phyloP scores from a whole-genome alignment of 371 early-diverging fungal species.

The Umbelopsis sp. region DNA sequence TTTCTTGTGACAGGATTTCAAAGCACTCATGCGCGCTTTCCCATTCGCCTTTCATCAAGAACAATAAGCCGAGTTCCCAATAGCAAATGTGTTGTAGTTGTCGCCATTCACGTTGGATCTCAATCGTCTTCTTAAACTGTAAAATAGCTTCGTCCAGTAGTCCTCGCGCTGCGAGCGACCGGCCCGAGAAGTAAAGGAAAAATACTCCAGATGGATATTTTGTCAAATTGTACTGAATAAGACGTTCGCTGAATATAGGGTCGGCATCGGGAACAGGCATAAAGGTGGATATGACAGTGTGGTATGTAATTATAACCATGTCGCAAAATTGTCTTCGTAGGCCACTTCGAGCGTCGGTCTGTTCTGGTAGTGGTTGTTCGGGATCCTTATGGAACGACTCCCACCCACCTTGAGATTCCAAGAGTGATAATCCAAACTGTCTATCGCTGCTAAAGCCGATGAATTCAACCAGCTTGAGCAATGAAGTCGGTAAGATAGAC shows the following conservation, averaged over 20 bases:
- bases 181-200: constrained; percentile 61
- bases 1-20: constrained; percentile 59
- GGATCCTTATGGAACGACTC: constrained; percentile 22
- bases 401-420: constrained; percentile 62
- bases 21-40: constrained; percentile 50
- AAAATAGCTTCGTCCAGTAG: constrained; percentile 51
- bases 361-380: constrained; percentile 27
- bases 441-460: constrained; percentile 72
- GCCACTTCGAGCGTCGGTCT: constrained; percentile 29
- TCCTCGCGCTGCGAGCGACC: constrained; percentile 47
- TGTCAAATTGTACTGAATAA: constrained; percentile 39
- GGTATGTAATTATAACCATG: constrained; percentile 62
- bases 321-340: constrained; percentile 58
- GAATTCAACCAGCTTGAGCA: constrained; percentile 67
- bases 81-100: constrained; percentile 71
- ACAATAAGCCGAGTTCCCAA: constrained; percentile 66
- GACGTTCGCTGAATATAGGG: constrained; percentile 35
- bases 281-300: constrained; percentile 61
- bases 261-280: constrained; percentile 54
- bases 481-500: constrained; percentile 63
- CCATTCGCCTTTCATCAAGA: constrained; percentile 51
- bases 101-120: constrained; percentile 60
- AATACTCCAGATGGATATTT: constrained; percentile 60
- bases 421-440: constrained; percentile 56
- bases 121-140: constrained; percentile 42